A percentile compares a stretch with the other conserved stretches of the same genome.
phyloP scores from a whole-genome alignment of 2,329 filamentous ascomycete species.

The Fusarium marasasianum region DNA sequence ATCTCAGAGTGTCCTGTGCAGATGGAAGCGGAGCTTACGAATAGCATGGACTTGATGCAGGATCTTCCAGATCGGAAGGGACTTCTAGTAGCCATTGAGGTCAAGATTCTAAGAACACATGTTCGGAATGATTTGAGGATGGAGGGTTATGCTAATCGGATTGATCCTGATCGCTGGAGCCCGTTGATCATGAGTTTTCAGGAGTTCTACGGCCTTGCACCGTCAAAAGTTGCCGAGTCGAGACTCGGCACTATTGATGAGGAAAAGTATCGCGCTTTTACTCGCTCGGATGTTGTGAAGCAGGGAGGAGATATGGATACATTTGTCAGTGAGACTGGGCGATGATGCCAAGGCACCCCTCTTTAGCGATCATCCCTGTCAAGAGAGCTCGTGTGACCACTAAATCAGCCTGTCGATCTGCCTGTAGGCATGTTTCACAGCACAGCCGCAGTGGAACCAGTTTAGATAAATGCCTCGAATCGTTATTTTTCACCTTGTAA shows the following conservation, averaged over 20 bases:
- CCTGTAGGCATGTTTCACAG: neutral
- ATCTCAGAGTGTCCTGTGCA: neutral
- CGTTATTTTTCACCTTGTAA: too few relatives aligned
- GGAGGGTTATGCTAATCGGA: neutral
- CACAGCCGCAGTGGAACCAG: neutral
- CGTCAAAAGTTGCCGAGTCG: neutral
- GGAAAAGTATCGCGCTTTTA: neutral
- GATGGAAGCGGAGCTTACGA: neutral
- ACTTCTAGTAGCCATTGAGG: fast-evolving
- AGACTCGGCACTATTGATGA: neutral
- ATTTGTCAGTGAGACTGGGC: neutral
- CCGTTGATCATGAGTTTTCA: neutral
- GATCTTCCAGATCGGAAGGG: neutral
- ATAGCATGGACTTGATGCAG: neutral
- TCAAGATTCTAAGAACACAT: neutral
- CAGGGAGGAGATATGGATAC: neutral
- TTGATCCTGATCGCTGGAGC: neutral
- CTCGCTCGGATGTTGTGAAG: neutral
- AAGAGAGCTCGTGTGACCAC: neutral
- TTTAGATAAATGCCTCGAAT: neutral
- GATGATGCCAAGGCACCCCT: neutral
- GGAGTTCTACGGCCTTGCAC: neutral
- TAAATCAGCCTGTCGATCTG: neutral
- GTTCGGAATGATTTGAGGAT: neutral
- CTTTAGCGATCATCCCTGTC: neutral